Conservation (phyloP, 2,329 filamentous ascomycete species). For the Dothistroma septosporum region DNA sequence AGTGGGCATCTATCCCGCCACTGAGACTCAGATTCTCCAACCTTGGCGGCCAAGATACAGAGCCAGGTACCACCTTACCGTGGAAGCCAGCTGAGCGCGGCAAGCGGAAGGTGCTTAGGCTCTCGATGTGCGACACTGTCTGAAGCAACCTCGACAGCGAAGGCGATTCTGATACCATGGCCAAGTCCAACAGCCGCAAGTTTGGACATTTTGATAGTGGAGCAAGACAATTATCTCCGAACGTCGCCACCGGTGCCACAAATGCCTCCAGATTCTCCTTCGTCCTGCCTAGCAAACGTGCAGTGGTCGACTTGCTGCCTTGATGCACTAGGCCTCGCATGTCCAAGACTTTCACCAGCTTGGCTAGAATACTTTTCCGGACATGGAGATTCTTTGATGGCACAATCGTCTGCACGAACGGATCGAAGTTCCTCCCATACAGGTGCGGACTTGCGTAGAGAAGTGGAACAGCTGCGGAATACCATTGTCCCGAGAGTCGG, state of each 20-base stretch:
- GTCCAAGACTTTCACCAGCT: slow-evolving; percentile 52
- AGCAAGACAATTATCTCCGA: slow-evolving; percentile 55
- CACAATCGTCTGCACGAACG: slow-evolving; percentile 54
- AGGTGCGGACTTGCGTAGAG: slow-evolving; percentile 54
- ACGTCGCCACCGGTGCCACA: slow-evolving; percentile 55
- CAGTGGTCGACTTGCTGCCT: slow-evolving; percentile 54
- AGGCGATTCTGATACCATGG: slow-evolving; percentile 50
- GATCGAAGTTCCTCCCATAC: slow-evolving; percentile 49
- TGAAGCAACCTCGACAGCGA: slow-evolving; percentile 48
- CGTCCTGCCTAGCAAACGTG: slow-evolving; percentile 53
- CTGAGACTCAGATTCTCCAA: slow-evolving; percentile 42
- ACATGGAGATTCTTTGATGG: slow-evolving; percentile 49
- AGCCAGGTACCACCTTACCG: slow-evolving; percentile 19
- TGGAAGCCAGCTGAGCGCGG: slow-evolving; percentile 33
- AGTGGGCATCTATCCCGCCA: slow-evolving; percentile 43
- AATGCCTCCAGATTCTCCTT: slow-evolving; percentile 53
- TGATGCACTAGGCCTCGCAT: slow-evolving; percentile 56
- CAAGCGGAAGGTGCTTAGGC: slow-evolving; percentile 43
- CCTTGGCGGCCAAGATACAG: slow-evolving; percentile 41
- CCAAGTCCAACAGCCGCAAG: slow-evolving; percentile 50
- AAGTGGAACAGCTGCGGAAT: slow-evolving; percentile 47
- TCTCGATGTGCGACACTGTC: slow-evolving; percentile 45
- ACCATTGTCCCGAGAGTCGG: slow-evolving; percentile 54
- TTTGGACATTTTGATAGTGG: slow-evolving; percentile 53
- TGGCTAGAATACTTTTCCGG: slow-evolving; percentile 46